Evolutionary conservation across 192 early-diverging fungal genomes (phyloP).

Genomic region (Fimicolochytrium jonesii): DNA sequence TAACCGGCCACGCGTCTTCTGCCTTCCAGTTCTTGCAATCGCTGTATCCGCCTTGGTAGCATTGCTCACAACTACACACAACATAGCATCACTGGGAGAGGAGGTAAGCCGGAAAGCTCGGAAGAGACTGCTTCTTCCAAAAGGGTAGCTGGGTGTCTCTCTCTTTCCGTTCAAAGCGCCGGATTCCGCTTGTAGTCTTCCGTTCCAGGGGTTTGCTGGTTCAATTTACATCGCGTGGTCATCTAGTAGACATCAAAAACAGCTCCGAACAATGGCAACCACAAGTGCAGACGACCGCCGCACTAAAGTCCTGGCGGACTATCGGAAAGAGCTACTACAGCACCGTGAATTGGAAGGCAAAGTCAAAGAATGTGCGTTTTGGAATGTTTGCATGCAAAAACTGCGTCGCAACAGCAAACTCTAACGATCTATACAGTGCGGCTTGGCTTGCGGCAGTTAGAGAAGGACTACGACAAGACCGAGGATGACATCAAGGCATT

Average conservation of each 20-base stretch:
- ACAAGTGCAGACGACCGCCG: constrained; percentile 58
- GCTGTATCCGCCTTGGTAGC: too few species aligned
- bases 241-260: not conserved
- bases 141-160: too few species aligned
- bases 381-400: not conserved
- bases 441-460: constrained; percentile 75
- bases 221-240: too few species aligned
- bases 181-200: too few species aligned
- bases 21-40: too few species aligned
- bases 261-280: constrained; percentile 2
- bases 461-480: constrained; percentile 90
- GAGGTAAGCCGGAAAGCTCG: too few species aligned
- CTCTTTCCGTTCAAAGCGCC: too few species aligned
- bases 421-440: constrained; percentile 58
- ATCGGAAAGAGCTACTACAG: constrained; percentile 84
- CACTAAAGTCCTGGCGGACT: constrained; percentile 73
- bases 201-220: too few species aligned
- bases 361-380: constrained; percentile 79
- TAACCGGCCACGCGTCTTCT: too few species aligned
- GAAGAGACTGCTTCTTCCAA: too few species aligned
- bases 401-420: not conserved
- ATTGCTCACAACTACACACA: too few species aligned
- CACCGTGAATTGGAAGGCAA: constrained; percentile 95
- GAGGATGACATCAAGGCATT: constrained; percentile 98
- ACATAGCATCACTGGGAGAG: too few species aligned